Conservation (phyloP, 2,329 filamentous ascomycete genomes). For the Ascosphaera apis region DNA sequence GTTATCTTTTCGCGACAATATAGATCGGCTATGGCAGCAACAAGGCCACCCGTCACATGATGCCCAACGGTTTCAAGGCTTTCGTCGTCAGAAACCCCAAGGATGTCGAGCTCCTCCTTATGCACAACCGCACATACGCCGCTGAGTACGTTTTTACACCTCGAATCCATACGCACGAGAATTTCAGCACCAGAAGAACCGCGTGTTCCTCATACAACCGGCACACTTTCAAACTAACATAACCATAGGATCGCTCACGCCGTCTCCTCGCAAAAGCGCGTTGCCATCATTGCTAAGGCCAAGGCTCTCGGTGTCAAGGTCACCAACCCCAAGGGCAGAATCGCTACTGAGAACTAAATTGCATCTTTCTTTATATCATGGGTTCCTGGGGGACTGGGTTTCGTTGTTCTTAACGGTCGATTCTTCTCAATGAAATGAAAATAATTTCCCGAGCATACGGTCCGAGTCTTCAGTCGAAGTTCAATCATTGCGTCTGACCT, state of each 20-base stretch:
- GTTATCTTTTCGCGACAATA: conserved; percentile 2
- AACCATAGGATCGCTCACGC: conserved; percentile 69
- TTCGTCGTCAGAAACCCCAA: conserved; percentile 96
- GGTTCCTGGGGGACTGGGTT: not conserved
- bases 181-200: no score
- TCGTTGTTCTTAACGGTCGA: not conserved
- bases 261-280: conserved; percentile 95
- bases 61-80: conserved; percentile 97
- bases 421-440: not conserved
- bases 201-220: not conserved
- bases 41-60: conserved; percentile 98
- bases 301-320: conserved; percentile 99
- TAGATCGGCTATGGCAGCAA: conserved; percentile 98
- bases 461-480: not conserved
- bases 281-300: conserved; percentile 90
- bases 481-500: no score
- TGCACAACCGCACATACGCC: conserved; percentile 99
- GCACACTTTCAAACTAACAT: conserved; percentile 14
- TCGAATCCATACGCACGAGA: not conserved
- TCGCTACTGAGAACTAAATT: conserved; percentile 65
- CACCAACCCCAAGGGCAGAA: conserved; percentile 97
- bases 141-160: conserved; percentile 56
- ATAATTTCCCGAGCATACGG: not conserved
- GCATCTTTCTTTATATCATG: not conserved
- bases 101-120: conserved; percentile 92